A percentile compares a stretch with the other conserved stretches of the same genome.
Evolutionary conservation across 1,284 basidiomycete genomes (phyloP).

Genomic region (Termitomyces sp.): DNA sequence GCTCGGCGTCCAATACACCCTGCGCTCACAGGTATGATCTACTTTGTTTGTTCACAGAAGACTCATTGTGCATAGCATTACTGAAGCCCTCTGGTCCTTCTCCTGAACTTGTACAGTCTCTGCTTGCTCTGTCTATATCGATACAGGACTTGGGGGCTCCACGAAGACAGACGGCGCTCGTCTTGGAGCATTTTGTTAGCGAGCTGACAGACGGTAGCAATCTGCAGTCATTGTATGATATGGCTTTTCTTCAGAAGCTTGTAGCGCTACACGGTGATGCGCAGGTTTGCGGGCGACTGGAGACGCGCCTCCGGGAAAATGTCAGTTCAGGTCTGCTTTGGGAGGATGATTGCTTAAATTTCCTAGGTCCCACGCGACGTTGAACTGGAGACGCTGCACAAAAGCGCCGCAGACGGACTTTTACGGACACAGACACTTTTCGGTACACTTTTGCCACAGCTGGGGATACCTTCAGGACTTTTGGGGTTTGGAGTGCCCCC

Average conservation of each 20-base stretch:
- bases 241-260: conserved; percentile 46
- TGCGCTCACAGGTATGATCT: conserved; percentile 3
- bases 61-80: conserved; percentile 6
- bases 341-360: conserved; percentile 7
- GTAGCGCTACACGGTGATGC: conserved; percentile 32
- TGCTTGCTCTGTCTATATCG: conserved; percentile 49
- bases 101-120: conserved; percentile 44
- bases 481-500: conserved; percentile 39
- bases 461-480: conserved; percentile 33
- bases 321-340: conserved; percentile 19
- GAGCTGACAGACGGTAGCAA: conserved; percentile 27
- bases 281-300: conserved; percentile 25
- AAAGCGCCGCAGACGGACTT: conserved; percentile 29
- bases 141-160: conserved; percentile 49
- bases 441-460: conserved; percentile 38
- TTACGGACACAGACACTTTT: conserved; percentile 45
- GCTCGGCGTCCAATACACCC: conserved; percentile 15
- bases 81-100: conserved; percentile 41
- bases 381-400: conserved; percentile 15
- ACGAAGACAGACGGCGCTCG: conserved; percentile 28
- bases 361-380: conserved; percentile 13
- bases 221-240: conserved; percentile 36
- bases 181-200: conserved; percentile 38
- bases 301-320: conserved; percentile 25
- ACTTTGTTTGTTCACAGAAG: not conserved